phyloP scores from a whole-genome alignment of 2,329 filamentous ascomycete genomes.

The Bipolaris oryzae region DNA sequence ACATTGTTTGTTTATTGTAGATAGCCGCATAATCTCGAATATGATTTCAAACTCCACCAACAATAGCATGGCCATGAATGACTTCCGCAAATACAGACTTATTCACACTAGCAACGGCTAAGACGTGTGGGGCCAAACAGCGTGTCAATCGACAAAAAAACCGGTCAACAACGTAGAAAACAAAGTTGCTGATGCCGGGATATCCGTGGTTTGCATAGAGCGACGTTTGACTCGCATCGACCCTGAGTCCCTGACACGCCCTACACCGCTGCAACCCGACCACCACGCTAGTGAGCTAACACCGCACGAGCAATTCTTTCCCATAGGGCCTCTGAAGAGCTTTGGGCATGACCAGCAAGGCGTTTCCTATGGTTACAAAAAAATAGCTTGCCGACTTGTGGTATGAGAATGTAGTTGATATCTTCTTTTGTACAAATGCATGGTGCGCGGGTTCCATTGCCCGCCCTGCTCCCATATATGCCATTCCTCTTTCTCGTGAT shows the following conservation, averaged over 20 bases:
- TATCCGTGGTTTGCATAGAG: conserved; percentile 1
- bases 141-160: background rate
- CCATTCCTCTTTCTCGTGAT: conserved; percentile 2
- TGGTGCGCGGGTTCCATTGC: background rate
- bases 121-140: background rate
- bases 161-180: background rate
- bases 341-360: background rate
- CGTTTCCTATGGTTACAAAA: background rate
- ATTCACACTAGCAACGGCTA: background rate
- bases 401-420: conserved; percentile 3
- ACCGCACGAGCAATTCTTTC: background rate
- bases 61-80: background rate
- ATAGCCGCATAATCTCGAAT: conserved; percentile 6
- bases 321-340: background rate
- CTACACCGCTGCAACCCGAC: conserved; percentile 1
- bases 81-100: background rate
- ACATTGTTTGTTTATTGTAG: conserved; percentile 4
- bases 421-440: conserved; percentile 11
- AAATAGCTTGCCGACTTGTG: background rate
- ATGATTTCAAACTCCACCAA: background rate
- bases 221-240: conserved; percentile 10
- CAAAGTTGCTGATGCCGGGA: background rate
- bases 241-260: background rate
- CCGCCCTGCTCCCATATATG: conserved; percentile 1
- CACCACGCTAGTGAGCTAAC: background rate